Base-by-base conservation (phyloP, 2,329 filamentous ascomycete genomes). In the Leptographium lundbergii region DNA sequence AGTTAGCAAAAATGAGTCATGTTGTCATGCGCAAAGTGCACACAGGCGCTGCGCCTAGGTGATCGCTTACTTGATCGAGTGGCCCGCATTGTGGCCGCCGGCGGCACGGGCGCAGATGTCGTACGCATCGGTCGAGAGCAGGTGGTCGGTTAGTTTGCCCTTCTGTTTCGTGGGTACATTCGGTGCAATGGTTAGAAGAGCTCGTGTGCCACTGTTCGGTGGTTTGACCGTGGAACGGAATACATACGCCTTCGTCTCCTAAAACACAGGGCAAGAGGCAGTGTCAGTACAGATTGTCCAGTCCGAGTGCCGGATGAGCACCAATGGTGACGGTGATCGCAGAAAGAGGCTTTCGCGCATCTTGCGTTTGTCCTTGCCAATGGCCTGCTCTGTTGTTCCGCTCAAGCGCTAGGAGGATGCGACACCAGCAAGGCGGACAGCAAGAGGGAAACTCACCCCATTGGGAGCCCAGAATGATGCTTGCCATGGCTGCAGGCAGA, bases 41-140 rank as follows among this genome's bases (percentile, higher is more conserved):
- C 14, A 29, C 6, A 51, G 9, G 4, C 22, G 3, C 25, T 36
- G 27, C 6, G 11, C 19, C 13, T 11, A 25, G 48, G 19, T 11
- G 27, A n/a, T 14, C 52, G 50, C 62, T 60, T 60, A 64, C 63
- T 54, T 59, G 62, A 65, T 65, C 36, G 77, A 80, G 65, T 80
- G 77, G 32, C 78, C 78, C 13, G 81, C 81, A 71, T 84, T 84
- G 71, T 84, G 81, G 57, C 81, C 81, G 59, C 81, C 81, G 64
- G 80, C 77, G 58, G 79, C 79, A 64, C 80, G 75, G 65, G 80
- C 81, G 72, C 80, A 83, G 64, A 84, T 71, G 36, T 62, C 61
- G 27, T 63, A 65, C 24, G 50, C 39, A 50, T 61, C 32, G 6
- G 58, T 60, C 57, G 62, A 55, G 17, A 65, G 59, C 25, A 65